A percentile compares a stretch with the other conserved stretches of the same genome.
Conservation (phyloP, 495 filamentous ascomycete species). For the Amorphotheca resinae region DNA sequence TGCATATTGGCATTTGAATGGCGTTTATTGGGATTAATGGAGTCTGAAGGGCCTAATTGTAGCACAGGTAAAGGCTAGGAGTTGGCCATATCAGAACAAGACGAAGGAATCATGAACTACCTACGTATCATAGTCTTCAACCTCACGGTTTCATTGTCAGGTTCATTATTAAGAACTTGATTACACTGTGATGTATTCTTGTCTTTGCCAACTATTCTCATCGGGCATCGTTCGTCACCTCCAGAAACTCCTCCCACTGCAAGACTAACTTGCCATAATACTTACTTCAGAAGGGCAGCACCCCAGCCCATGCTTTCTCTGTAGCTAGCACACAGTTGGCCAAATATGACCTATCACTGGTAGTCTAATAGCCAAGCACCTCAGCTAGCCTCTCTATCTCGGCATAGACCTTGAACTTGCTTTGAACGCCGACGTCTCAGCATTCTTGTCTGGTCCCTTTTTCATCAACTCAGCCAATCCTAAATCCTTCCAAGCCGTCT, state of each 20-base stretch:
- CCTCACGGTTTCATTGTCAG: not conserved
- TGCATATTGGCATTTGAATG: not conserved
- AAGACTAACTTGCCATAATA: too few species aligned
- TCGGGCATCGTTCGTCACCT: too few species aligned
- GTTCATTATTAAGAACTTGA: too few species aligned
- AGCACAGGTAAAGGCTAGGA: not conserved
- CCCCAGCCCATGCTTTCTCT: too few species aligned
- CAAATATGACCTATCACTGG: conserved; percentile 1
- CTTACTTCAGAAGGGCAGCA: too few species aligned
- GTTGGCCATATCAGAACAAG: not conserved
- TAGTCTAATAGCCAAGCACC: not conserved
- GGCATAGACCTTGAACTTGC: conserved; percentile 25
- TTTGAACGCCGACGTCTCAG: conserved; percentile 15
- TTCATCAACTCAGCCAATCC: conserved; percentile 61
- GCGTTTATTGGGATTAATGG: conserved; percentile 12
- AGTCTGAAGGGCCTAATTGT: conserved; percentile 2
- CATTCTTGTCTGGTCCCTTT: conserved; percentile 33
- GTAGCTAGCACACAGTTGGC: too few species aligned
- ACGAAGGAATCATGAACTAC: conserved; percentile 1
- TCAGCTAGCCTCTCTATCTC: not conserved
- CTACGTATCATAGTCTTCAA: not conserved
- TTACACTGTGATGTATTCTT: too few species aligned
- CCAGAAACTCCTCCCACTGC: too few species aligned
- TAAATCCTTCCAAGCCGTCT: conserved; percentile 77
- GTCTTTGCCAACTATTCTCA: too few species aligned